Percentiles rank a stretch among this genome's conserved stretches.
Evolutionary conservation across 2,329 filamentous ascomycete genomes (phyloP).

Genomic region (Arachnomyces sp.): DNA sequence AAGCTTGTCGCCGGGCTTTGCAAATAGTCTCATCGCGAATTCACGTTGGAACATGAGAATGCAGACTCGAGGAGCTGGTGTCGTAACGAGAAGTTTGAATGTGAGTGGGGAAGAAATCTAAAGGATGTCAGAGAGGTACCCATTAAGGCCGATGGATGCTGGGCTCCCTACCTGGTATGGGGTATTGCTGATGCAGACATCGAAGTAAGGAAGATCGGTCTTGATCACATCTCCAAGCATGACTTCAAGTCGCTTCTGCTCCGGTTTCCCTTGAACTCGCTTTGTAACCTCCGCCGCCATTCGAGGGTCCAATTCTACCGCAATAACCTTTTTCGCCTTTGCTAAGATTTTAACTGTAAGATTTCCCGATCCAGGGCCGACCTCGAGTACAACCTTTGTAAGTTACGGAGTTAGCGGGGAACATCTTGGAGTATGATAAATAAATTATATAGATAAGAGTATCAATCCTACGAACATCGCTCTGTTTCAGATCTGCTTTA

Average conservation of each 20-base stretch:
- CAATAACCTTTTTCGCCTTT: constrained; percentile 73
- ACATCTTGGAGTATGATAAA: neutral
- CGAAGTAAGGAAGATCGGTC: constrained; percentile 68
- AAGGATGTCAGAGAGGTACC: constrained; percentile 13
- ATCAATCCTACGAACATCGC: constrained; percentile 45
- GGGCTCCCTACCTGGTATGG: constrained; percentile 51
- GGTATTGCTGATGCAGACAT: constrained; percentile 77
- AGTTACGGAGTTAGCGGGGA: constrained; percentile 5
- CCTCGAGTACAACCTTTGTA: constrained; percentile 69
- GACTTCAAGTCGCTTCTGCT: constrained; percentile 77
- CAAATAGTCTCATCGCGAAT: constrained; percentile 84
- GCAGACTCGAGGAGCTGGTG: constrained; percentile 71
- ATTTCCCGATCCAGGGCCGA: constrained; percentile 84
- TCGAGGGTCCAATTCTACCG: constrained; percentile 87
- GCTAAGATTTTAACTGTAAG: constrained; percentile 84
- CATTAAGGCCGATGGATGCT: neutral
- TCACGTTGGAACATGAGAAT: constrained; percentile 97
- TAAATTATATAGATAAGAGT: neutral
- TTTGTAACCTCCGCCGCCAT: constrained; percentile 96
- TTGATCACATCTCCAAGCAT: constrained; percentile 92
- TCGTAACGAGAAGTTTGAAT: constrained; percentile 78
- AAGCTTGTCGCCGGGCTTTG: constrained; percentile 76
- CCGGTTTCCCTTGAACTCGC: constrained; percentile 82
- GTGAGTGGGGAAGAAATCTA: constrained; percentile 85
- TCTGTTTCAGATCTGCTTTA: constrained; percentile 85